Conservation (phyloP, 495 filamentous ascomycete genomes). For the Penicillium atrosanguineum region DNA sequence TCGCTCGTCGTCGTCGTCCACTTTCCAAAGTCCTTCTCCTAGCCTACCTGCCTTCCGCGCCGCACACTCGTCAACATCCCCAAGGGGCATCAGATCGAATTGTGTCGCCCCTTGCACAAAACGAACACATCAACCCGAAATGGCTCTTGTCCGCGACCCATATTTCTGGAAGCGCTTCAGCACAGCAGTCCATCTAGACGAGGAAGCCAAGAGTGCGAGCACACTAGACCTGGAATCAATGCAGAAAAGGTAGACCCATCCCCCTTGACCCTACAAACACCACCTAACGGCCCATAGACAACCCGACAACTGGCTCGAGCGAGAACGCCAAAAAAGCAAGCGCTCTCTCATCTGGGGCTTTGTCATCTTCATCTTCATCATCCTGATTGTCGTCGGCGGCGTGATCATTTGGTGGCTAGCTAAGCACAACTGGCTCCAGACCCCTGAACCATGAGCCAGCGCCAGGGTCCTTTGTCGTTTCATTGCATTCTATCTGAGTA, state of each 20-base stretch:
- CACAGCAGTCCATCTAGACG: slow-evolving; percentile 53
- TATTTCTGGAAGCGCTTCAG: slow-evolving; percentile 64
- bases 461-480: background rate
- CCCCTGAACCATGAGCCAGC: slow-evolving; percentile 11
- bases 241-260: slow-evolving; percentile 14
- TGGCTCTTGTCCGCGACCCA: slow-evolving; percentile 55
- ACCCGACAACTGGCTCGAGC: slow-evolving; percentile 33
- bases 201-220: slow-evolving; percentile 26
- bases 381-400: slow-evolving; percentile 25
- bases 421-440: slow-evolving; percentile 39
- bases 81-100: background rate
- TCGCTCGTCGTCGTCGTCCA: background rate
- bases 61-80: background rate
- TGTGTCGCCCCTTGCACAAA: background rate
- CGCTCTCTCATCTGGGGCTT: slow-evolving; percentile 36
- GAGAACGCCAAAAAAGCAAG: slow-evolving; percentile 32
- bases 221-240: slow-evolving; percentile 8
- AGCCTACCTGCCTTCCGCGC: background rate
- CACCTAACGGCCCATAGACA: slow-evolving; percentile 15
- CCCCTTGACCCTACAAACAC: background rate
- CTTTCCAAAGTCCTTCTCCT: background rate
- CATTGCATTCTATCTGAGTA: background rate
- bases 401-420: slow-evolving; percentile 40
- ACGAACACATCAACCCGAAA: slow-evolving; percentile 7
- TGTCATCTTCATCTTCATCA: slow-evolving; percentile 28